Evolutionary conservation across 805 yeast genomes (phyloP), one percentile per base, ranked within the genome.

Genomic region (Vanderwaltozyma polyspora): DNA sequence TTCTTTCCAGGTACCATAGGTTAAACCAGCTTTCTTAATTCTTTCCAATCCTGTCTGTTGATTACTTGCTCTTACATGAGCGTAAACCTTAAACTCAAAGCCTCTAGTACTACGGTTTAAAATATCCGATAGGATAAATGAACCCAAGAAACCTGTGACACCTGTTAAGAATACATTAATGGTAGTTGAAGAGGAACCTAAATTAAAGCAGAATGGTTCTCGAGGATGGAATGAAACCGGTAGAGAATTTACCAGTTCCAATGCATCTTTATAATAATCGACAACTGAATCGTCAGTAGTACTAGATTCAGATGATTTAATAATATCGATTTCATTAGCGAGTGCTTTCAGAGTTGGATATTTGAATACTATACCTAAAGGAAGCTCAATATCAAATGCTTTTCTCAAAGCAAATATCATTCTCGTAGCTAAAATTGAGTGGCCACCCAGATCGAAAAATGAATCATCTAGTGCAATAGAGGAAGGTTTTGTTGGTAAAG

Each of bases 391-490:
- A 27, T 74, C 70, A 39, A 87, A 66, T 45, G 70, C 71, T 63
- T 81, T 79, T 56, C 96, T 74, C 46, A 91, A 71, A 45, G 82
- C 87, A 51, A 91, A 91, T 41, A 91, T 89, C 95, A 91, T 86
- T 55, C 93, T 74, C 0, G 99, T 93, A 6, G 97, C 97, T 42
- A 91, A 66, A 49, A 91, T 89, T 1, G 97, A 89, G 60, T 91
- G 99, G 2, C 99, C 99, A 39, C 99, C 99, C 34, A 93, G 64
- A 54, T 91, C 99, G 52, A 91, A 91, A 72, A 91, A 91, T 1
- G 94, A 82, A 57, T 91, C 98, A 3, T 72, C 71, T 23, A 79
- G 79, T 21, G 79, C 67, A 28, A 86, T 70, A 2, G 81, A 62
- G 2, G 89, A 79, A 6, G 96, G 95, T 42, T 74, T 71, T 45